Evolutionary conservation across 176 grass and related monocot species (phyloP), one percentile per base, ranked within the genome.

Genomic region (Guadua angustifolia): DNA sequence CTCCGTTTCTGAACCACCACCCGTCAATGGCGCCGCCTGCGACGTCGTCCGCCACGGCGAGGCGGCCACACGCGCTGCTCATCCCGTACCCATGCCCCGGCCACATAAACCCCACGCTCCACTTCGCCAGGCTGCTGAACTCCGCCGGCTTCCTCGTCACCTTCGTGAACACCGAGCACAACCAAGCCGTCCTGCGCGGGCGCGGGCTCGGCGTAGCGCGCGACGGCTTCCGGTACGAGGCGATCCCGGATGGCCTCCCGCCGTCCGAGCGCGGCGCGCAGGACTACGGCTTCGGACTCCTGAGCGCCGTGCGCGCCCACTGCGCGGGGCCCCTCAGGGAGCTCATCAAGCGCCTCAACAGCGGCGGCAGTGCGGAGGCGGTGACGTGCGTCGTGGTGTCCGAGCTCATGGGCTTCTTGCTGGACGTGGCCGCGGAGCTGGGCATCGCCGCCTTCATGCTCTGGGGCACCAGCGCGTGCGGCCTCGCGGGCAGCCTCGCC

Each of bases 141-240:
- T 45, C 75, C 19, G 40, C 52, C 16, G 79, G 79, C 52, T 69
- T 14, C 38, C 7, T 60, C 22, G 39, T 82, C 79, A 82, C 79
- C 35, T 81, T 81, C 66, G 51, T 82, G 15, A 82, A 71, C 79
- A 71, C 51, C 21, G 51, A 82, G 51, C 66, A 71, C 38, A 71
- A 59, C 66, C 79, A 56, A 33, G 72, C 74, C 22, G 0, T 78
- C 22, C 7, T 61, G 0, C 38, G 5, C 21, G n/a, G 56, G 74
- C 21, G 74, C 0, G 55, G 55, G 12, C 74, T 0, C 19, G 73
- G 1, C 19, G 13, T 49, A 5, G 11, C 25, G 7, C 15, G 8
- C 50, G 50, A 39, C 29, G 75, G 38, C n/a, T 62, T 62, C 39
- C 39, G 39, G 39, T 47, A 78, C 75, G 39, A 62, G 75, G 55